Evolutionary conservation across 306 rosid species (phyloP).

Genomic region (Citrullus amarus): DNA sequence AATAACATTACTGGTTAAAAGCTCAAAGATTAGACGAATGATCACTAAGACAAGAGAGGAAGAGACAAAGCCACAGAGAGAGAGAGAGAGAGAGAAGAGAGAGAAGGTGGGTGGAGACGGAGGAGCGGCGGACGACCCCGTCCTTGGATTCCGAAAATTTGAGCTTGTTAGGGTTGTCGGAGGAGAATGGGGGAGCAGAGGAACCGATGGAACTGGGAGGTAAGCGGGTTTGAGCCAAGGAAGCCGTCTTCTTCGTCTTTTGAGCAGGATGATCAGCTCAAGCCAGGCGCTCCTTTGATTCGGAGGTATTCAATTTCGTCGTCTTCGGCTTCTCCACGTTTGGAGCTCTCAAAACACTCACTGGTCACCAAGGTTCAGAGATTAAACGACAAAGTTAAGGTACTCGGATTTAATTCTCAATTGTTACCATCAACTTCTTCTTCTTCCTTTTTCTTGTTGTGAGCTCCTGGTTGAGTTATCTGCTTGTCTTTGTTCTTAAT

Average conservation of each 20-base stretch:
- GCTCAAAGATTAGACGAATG: slow-evolving; percentile 14
- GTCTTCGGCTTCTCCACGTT: slow-evolving; percentile 44
- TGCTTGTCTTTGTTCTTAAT: not conserved
- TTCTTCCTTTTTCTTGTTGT: not conserved
- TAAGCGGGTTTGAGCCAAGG: slow-evolving; percentile 82
- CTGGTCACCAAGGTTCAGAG: slow-evolving; percentile 47
- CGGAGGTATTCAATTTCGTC: slow-evolving; percentile 72
- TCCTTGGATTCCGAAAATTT: not conserved
- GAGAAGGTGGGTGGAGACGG: not conserved
- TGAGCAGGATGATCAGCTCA: slow-evolving; percentile 40
- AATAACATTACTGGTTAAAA: slow-evolving; percentile 3
- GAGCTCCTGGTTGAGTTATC: slow-evolving; percentile 8
- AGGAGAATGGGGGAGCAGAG: slow-evolving; percentile 61
- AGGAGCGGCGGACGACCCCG: not conserved
- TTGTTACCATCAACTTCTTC: slow-evolving; percentile 2
- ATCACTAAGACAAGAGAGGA: not conserved
- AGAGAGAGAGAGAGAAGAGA: not conserved
- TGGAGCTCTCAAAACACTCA: slow-evolving; percentile 35
- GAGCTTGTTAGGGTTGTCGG: slow-evolving; percentile 18
- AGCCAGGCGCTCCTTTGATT: slow-evolving; percentile 38
- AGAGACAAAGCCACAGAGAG: not conserved
- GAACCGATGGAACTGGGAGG: slow-evolving; percentile 99
- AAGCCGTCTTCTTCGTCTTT: slow-evolving; percentile 37
- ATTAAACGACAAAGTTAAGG: slow-evolving; percentile 71
- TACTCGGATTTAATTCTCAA: slow-evolving; percentile 17